Evolutionary conservation across 2,329 filamentous ascomycete genomes (phyloP), one percentile per base, ranked within the genome.

Genomic region (Pseudogymnoascus sp.): DNA sequence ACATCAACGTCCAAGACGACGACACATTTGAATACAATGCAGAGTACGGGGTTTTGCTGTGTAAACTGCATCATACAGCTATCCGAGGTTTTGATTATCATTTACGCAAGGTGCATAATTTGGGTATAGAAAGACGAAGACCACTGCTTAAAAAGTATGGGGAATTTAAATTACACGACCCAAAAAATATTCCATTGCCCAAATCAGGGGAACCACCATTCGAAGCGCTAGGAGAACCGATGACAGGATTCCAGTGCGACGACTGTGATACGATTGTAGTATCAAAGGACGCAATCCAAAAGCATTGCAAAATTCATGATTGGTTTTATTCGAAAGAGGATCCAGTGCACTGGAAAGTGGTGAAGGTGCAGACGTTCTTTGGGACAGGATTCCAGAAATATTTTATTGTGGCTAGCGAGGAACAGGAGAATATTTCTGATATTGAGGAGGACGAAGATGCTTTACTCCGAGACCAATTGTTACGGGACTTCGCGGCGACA

Each of bases 331-430:
- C 58, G 0, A 59, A 59, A 59, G 21, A 33, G 31, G 9, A 59
- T 13, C 25, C 13, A 35, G 33, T 4, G 9, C 31, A 59, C 7
- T 59, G 13, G 31, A 39, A 25, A n/a, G 9, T 31, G 3, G 36
- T 36, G 41, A 60, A 60, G 15, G 58, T 60, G 13, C 7, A 60
- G 58, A 60, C 58, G 38, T 60, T 60, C 38, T 59, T 60, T 60
- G 10, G 58, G 4, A 17, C 8, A n/a, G 15, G 58, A 27, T 60
- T 12, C 6, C 6, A 60, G 6, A 36, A 41, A 39, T 60, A 60
- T 41, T 60, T 60, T 41, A 60, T 60, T n/a, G 7, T 60, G 8
- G 58, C 31, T 27, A 41, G 38, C 8, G 2, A 17, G 33, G 36
- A 17, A 39, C 35, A 29, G 10, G 33, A 60, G 27, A 21, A 27